Evolutionary conservation across 768 basidiomycete genomes (phyloP), one percentile per base, ranked within the genome.

Genomic region (Pleurotus djamor): DNA sequence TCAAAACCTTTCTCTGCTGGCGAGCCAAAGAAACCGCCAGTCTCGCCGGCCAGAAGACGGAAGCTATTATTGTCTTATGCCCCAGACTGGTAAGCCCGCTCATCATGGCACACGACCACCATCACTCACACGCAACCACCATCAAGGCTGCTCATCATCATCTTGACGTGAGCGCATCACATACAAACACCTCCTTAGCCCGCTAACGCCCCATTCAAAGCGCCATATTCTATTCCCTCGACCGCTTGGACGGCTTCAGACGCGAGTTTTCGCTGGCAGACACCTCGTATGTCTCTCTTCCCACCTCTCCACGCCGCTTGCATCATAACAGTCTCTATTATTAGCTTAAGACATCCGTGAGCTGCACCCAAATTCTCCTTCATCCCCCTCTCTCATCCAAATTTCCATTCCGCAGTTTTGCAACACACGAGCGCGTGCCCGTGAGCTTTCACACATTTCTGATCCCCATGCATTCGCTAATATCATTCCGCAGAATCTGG

Each of bases 181-280:
- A 28, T 36, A 34, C 34, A 38, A 5, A 35, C 44, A 3, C 14
- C 37, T 13, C 21, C 52, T 57, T 34, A 28, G 52, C 34, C 47
- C 36, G n/a, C 38, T 41, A 10, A 37, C 41, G 52, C 59, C 52
- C 55, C 44, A 43, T 16, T 6, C 41, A 28, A 5, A 91, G 92
- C 32, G 83, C 71, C 1, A 54, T 80, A 1, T 90, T 91, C 71
- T 84, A 85, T 67, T 78, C 81, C 9, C 72, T 93, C 14, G 78
- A 91, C 66, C 70, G 73, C n/a, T 74, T 93, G 8, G 75, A 85
- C 54, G 91, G 91, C 5, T 95, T 86, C 73, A 79, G 86, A 69
- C 76, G 94, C 60, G 79, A 82, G 43, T 96, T 96, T 71, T 93
- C 91, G 1, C 73, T 94, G 21, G 72, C 79, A 44, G 94, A 96